Evolutionary conservation across 495 filamentous ascomycete genomes (phyloP).

Genomic region (Filosporella fistucella): DNA sequence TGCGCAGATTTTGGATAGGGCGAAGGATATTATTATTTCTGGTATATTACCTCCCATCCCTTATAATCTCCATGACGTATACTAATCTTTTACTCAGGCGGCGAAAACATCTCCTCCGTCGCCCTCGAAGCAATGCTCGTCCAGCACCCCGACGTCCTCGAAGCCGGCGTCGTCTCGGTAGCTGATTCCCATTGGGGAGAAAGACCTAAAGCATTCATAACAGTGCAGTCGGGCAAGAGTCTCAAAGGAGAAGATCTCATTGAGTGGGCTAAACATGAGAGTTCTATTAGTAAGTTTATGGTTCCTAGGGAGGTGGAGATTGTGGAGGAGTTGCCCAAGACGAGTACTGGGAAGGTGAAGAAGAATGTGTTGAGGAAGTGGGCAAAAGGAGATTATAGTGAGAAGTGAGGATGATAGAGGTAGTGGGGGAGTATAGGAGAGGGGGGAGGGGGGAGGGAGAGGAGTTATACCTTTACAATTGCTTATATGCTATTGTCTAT

Average conservation of each 20-base stretch:
- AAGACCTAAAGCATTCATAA: conserved; percentile 89
- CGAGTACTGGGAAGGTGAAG: conserved; percentile 91
- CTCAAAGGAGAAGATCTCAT: conserved; percentile 71
- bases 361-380: conserved; percentile 91
- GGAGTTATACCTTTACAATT: too few species aligned
- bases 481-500: too few species aligned
- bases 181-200: conserved; percentile 93
- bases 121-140: conserved; percentile 91
- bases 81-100: conserved; percentile 48
- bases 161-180: conserved; percentile 88
- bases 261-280: conserved; percentile 74
- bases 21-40: conserved; percentile 98
- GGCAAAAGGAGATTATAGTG: conserved; percentile 22
- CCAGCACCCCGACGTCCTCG: conserved; percentile 81
- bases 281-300: conserved; percentile 89
- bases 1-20: conserved; percentile 87
- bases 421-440: neutral
- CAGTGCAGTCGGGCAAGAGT: conserved; percentile 58
- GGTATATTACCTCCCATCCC: conserved; percentile 49
- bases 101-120: conserved; percentile 94
- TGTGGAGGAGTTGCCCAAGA: conserved; percentile 81
- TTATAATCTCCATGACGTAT: neutral
- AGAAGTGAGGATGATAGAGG: conserved; percentile 12
- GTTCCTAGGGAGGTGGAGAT: conserved; percentile 90
- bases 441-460: too few species aligned